Percentiles rank a stretch among this genome's conserved stretches.
phyloP scores from a whole-genome alignment of 441 rosid species.

The Pelargonium myrrhifolium region DNA sequence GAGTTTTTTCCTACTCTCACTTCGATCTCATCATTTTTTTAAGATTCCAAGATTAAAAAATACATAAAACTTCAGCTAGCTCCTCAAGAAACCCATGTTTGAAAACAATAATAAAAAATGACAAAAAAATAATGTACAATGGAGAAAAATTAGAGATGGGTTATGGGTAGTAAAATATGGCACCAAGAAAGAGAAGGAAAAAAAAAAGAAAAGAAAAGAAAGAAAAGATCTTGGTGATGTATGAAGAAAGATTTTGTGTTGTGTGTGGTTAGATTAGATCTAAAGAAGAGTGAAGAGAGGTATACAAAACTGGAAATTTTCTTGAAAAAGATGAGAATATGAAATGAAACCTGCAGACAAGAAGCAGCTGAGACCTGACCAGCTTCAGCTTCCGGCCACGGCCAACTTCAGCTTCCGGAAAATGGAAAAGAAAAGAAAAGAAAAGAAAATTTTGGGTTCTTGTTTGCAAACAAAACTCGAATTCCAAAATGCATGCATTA shows the following conservation, averaged over 20 bases:
- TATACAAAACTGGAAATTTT: background rate
- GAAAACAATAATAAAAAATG: too few relatives aligned
- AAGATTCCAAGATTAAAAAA: too few relatives aligned
- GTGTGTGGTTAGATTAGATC: background rate
- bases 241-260: background rate
- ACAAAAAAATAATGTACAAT: too few relatives aligned
- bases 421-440: background rate
- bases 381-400: background rate
- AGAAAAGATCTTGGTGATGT: background rate
- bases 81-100: too few relatives aligned
- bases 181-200: too few relatives aligned
- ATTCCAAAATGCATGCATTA: constrained; percentile 3
- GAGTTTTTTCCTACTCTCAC: too few relatives aligned
- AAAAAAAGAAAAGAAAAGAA: too few relatives aligned
- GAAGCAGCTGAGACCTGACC: background rate
- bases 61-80: too few relatives aligned
- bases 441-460: background rate
- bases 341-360: background rate
- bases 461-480: background rate
- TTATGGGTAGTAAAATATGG: too few relatives aligned
- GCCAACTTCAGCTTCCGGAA: background rate
- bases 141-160: too few relatives aligned
- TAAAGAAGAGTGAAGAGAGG: background rate
- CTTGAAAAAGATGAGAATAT: constrained; percentile 1
- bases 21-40: too few relatives aligned